Evolutionary conservation across 2,329 filamentous ascomycete genomes (phyloP).

Genomic region (Xylariaceae sp.): DNA sequence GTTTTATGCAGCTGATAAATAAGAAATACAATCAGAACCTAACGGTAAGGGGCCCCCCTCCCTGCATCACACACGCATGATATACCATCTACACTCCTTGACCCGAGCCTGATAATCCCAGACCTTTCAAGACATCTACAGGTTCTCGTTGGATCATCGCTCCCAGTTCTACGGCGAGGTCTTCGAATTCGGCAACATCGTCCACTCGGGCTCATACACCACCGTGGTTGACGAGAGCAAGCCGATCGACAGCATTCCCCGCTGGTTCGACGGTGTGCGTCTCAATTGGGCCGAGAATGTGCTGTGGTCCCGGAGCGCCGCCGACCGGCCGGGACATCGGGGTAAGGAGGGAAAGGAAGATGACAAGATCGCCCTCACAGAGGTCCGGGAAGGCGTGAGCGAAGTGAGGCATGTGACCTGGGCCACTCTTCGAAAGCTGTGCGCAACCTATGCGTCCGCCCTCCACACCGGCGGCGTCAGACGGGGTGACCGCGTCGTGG

Average conservation of each 20-base stretch:
- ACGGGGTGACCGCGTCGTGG: slow-evolving; percentile 68
- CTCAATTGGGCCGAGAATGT: slow-evolving; percentile 80
- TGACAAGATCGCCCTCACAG: slow-evolving; percentile 61
- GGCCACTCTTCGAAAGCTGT: slow-evolving; percentile 56
- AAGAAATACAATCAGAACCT: slow-evolving; percentile 49
- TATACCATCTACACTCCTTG: background rate
- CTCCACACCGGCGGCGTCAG: slow-evolving; percentile 60
- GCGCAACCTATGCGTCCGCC: slow-evolving; percentile 57
- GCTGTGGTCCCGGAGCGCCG: slow-evolving; percentile 51
- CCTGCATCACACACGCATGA: background rate
- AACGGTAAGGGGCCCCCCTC: slow-evolving; percentile 39
- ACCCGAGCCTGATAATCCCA: slow-evolving; percentile 29
- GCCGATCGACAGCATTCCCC: slow-evolving; percentile 65
- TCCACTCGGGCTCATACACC: slow-evolving; percentile 56
- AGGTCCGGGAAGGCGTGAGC: slow-evolving; percentile 62
- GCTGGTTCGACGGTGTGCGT: slow-evolving; percentile 70
- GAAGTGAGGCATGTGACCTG: slow-evolving; percentile 58
- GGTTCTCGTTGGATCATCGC: slow-evolving; percentile 60
- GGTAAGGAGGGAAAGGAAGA: slow-evolving; percentile 64
- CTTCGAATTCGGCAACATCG: slow-evolving; percentile 54
- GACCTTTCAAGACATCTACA: slow-evolving; percentile 65
- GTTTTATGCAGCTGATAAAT: slow-evolving; percentile 63
- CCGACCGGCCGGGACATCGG: slow-evolving; percentile 38
- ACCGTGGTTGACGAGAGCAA: slow-evolving; percentile 62
- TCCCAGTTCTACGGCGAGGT: slow-evolving; percentile 60